A percentile compares a stretch with the other conserved stretches of the same genome.
Conservation (phyloP, 2,329 filamentous ascomycete species). For the Purpureocillium lavendulum region DNA sequence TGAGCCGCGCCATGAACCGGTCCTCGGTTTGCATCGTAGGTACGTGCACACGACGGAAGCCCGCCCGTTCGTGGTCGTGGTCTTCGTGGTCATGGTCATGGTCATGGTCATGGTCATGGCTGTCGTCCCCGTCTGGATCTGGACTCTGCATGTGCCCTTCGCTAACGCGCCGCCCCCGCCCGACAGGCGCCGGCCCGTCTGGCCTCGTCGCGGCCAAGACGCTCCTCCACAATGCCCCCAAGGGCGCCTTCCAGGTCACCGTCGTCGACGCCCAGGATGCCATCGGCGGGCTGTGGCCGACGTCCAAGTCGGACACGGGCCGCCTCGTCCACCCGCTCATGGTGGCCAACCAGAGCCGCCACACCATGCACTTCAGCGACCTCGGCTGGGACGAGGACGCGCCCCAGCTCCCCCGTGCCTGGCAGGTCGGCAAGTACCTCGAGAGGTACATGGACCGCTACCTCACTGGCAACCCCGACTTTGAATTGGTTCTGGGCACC, state of each 20-base stretch:
- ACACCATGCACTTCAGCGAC: conserved; percentile 67
- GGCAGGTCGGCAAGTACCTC: conserved; percentile 69
- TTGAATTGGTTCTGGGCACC: conserved; percentile 40
- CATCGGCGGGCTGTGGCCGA: conserved; percentile 74
- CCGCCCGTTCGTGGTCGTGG: too few species aligned
- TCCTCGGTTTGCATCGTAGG: too few species aligned
- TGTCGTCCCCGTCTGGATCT: too few species aligned
- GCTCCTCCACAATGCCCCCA: conserved; percentile 50
- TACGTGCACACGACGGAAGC: too few species aligned
- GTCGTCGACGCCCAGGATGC: conserved; percentile 59
- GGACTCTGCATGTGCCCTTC: too few species aligned
- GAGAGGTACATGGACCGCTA: conserved; percentile 55
- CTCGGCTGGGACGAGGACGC: conserved; percentile 55
- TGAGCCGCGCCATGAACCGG: too few species aligned
- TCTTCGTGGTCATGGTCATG: too few species aligned
- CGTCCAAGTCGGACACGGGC: conserved; percentile 34
- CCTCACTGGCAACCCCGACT: conserved; percentile 29
- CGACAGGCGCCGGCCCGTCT: conserved; percentile 60
- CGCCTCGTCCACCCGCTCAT: conserved; percentile 58
- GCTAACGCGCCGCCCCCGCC: conserved; percentile 3
- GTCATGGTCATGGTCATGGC: too few species aligned
- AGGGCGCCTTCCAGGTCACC: conserved; percentile 54
- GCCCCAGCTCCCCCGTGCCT: conserved; percentile 65
- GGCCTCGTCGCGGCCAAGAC: conserved; percentile 66
- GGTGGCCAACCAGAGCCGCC: conserved; percentile 66